These are phyloP conservation scores for Akanthomyces uredinophilus DNA, from an alignment of 2,329 filamentous ascomycete genomes.

Conservation along the genomic window DNA sequence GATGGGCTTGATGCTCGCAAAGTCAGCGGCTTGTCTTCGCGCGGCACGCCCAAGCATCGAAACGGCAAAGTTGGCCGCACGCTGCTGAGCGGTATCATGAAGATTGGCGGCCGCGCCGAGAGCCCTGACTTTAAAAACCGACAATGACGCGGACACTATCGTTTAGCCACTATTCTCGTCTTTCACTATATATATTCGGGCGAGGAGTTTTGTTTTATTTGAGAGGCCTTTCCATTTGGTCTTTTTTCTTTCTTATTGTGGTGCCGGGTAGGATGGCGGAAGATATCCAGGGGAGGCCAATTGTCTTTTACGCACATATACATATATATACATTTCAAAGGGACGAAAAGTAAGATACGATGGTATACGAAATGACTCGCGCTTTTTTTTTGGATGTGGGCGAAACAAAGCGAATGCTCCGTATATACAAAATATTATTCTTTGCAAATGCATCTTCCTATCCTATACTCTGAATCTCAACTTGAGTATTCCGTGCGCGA, in stretches of 20 bases:
- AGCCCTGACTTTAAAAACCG: constrained; percentile 33
- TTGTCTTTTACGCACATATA: neutral
- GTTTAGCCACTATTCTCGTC: too few species aligned
- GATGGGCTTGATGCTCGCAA: constrained; percentile 25
- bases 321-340: neutral
- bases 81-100: constrained; percentile 41
- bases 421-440: neutral
- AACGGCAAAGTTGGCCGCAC: constrained; percentile 38
- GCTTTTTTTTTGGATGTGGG: neutral
- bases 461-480: too few species aligned
- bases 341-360: neutral
- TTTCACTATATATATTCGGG: neutral
- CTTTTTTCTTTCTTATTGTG: neutral
- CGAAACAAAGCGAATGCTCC: neutral
- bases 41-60: constrained; percentile 30
- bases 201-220: neutral
- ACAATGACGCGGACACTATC: neutral
- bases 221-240: neutral
- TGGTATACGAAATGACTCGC: neutral
- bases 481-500: too few species aligned
- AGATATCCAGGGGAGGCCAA: neutral
- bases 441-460: too few species aligned
- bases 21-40: constrained; percentile 21
- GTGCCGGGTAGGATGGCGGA: neutral
- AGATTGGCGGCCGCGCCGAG: constrained; percentile 36